These are phyloP conservation scores for Zygotorulaspora mrakii DNA, from an alignment of 1,139 yeast genomes.

Conservation along the genomic window DNA sequence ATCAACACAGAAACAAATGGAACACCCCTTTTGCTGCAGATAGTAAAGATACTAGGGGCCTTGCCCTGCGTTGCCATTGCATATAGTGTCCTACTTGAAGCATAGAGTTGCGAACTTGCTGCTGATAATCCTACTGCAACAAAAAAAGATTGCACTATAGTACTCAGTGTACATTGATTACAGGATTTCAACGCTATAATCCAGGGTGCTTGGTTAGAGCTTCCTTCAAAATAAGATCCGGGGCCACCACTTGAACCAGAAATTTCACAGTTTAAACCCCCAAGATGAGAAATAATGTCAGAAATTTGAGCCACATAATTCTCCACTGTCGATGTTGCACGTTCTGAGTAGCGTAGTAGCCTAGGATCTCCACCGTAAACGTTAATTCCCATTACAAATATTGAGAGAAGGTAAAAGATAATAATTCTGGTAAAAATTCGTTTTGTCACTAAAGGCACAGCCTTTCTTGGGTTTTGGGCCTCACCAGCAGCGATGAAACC, in stretches of 20 bases:
- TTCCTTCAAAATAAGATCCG: slow-evolving; percentile 29
- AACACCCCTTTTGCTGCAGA: slow-evolving; percentile 62
- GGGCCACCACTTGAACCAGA: slow-evolving; percentile 3
- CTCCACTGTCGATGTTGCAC: slow-evolving; percentile 12
- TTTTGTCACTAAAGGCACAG: slow-evolving; percentile 66
- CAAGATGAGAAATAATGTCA: slow-evolving; percentile 28
- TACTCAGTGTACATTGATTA: slow-evolving; percentile 58
- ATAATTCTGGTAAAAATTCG: slow-evolving; percentile 60
- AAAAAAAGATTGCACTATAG: slow-evolving; percentile 62
- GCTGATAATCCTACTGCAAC: slow-evolving; percentile 74
- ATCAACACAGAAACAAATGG: slow-evolving; percentile 68
- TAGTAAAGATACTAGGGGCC: slow-evolving; percentile 58
- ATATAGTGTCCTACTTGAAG: slow-evolving; percentile 73
- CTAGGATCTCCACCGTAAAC: slow-evolving; percentile 75
- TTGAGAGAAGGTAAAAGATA: slow-evolving; percentile 54
- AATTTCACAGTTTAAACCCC: slow-evolving; percentile 35
- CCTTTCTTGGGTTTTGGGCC: slow-evolving; percentile 43
- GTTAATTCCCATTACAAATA: slow-evolving; percentile 69
- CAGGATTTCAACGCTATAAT: slow-evolving; percentile 71
- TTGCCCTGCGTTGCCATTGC: slow-evolving; percentile 69
- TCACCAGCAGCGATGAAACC: slow-evolving; percentile 46
- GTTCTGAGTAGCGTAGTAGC: slow-evolving; percentile 45
- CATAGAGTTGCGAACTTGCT: slow-evolving; percentile 73
- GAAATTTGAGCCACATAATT: slow-evolving; percentile 1
- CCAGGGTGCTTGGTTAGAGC: slow-evolving; percentile 75